phyloP scores from a whole-genome alignment of 2,329 filamentous ascomycete genomes.

The Cercospora canescens region DNA sequence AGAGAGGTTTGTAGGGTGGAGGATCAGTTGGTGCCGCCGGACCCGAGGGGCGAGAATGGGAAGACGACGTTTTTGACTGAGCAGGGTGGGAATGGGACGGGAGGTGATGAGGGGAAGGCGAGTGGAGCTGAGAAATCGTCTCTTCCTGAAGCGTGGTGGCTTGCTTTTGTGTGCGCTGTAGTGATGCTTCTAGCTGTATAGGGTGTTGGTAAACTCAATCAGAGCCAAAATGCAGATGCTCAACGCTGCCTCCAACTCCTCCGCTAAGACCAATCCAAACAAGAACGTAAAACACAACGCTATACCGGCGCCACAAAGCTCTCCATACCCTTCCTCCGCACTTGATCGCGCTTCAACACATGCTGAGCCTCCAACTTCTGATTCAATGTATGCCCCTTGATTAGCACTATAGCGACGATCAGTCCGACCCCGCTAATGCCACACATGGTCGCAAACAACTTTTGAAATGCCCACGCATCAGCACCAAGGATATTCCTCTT shows the following conservation, averaged over 20 bases:
- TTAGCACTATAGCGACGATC: slow-evolving; percentile 12
- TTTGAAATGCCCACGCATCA: slow-evolving; percentile 26
- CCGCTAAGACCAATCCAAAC: neutral
- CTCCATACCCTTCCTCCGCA: neutral
- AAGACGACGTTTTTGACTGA: slow-evolving; percentile 21
- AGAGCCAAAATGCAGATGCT: neutral
- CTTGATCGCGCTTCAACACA: slow-evolving; percentile 1
- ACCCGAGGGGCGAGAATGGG: slow-evolving; percentile 17
- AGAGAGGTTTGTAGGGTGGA: slow-evolving; percentile 21
- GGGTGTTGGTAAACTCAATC: neutral
- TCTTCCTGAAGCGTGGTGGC: slow-evolving; percentile 3
- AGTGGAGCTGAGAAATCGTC: neutral
- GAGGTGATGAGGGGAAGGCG: neutral
- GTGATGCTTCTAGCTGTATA: neutral
- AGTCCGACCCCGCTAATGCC: slow-evolving; percentile 29
- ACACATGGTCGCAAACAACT: slow-evolving; percentile 27
- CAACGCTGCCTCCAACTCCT: neutral
- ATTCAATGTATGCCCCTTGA: slow-evolving; percentile 20
- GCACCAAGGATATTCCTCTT: slow-evolving; percentile 17
- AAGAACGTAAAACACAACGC: neutral
- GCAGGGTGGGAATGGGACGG: neutral
- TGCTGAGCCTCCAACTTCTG: slow-evolving; percentile 19
- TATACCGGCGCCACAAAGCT: neutral
- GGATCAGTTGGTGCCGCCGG: slow-evolving; percentile 20
- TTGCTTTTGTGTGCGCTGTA: neutral